These are phyloP conservation scores for Calocera viscosa DNA, from an alignment of 768 basidiomycete genomes.

Conservation along the genomic window DNA sequence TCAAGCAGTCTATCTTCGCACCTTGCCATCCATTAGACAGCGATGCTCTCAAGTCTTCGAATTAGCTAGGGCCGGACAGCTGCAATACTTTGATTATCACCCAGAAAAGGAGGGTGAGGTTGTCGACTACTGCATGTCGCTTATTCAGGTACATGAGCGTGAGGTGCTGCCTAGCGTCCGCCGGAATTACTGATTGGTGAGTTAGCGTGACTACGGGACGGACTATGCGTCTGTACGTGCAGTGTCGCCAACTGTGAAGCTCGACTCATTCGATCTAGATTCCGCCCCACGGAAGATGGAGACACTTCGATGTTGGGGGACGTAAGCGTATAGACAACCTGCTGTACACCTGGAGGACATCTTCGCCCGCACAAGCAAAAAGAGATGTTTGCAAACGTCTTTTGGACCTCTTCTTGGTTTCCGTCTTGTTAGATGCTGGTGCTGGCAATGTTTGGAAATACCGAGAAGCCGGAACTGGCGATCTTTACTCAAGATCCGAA, in stretches of 20 bases:
- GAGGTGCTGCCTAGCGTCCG: neutral
- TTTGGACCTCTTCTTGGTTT: constrained; percentile 76
- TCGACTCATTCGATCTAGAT: constrained; percentile 39
- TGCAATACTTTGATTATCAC: constrained; percentile 79
- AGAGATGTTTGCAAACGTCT: constrained; percentile 53
- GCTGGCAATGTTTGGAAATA: constrained; percentile 78
- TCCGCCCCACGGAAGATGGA: constrained; percentile 79
- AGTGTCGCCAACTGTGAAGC: constrained; percentile 10
- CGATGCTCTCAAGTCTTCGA: constrained; percentile 66
- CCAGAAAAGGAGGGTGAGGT: constrained; percentile 60
- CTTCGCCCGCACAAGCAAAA: constrained; percentile 28
- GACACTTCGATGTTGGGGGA: constrained; percentile 62
- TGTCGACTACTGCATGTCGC: constrained; percentile 56
- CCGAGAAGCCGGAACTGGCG: constrained; percentile 42
- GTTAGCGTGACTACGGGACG: constrained; percentile 66
- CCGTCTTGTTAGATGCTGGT: constrained; percentile 88
- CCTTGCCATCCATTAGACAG: constrained; percentile 80
- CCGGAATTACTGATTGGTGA: constrained; percentile 1
- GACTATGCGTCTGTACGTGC: constrained; percentile 44
- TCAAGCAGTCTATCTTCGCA: constrained; percentile 53
- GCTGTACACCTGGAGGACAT: constrained; percentile 42
- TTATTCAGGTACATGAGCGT: constrained; percentile 53
- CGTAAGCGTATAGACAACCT: constrained; percentile 50
- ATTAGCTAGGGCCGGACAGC: constrained; percentile 58
- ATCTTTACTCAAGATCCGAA: constrained; percentile 52